phyloP scores from a whole-genome alignment of 2,329 filamentous ascomycete genomes.

The Fusarium mundagurra region DNA sequence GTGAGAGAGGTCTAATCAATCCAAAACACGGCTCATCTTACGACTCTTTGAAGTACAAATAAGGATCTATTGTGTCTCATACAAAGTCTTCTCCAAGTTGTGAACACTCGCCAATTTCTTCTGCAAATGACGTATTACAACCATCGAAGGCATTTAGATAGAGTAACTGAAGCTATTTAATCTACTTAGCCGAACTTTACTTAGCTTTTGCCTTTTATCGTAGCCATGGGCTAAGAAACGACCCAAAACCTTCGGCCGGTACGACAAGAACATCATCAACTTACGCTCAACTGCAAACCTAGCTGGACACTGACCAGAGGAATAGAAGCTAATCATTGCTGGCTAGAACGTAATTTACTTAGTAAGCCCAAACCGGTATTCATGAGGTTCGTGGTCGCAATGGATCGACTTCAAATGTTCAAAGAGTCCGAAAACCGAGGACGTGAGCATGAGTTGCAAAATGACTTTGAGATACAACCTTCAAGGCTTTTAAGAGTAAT shows the following conservation, averaged over 20 bases:
- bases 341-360: accelerated
- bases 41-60: not conserved
- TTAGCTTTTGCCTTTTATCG: too few species aligned
- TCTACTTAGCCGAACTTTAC: accelerated
- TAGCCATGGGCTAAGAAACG: not conserved
- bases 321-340: too few species aligned
- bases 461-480: too few species aligned
- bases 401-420: not conserved
- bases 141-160: too few species aligned
- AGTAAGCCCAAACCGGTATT: too few species aligned
- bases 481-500: too few species aligned
- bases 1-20: too few species aligned
- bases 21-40: not conserved
- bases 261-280: not conserved
- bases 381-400: not conserved
- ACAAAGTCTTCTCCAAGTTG: not conserved
- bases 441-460: not conserved
- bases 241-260: too few species aligned
- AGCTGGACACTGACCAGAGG: not conserved
- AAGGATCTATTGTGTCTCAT: too few species aligned
- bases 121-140: not conserved
- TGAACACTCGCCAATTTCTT: not conserved
- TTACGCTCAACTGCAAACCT: not conserved
- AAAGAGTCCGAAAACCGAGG: too few species aligned
- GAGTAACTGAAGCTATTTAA: accelerated